Percentiles rank a stretch among this genome's conserved stretches.
Conservation (phyloP, 2,329 filamentous ascomycete species). For the Aspergillus sp. region DNA sequence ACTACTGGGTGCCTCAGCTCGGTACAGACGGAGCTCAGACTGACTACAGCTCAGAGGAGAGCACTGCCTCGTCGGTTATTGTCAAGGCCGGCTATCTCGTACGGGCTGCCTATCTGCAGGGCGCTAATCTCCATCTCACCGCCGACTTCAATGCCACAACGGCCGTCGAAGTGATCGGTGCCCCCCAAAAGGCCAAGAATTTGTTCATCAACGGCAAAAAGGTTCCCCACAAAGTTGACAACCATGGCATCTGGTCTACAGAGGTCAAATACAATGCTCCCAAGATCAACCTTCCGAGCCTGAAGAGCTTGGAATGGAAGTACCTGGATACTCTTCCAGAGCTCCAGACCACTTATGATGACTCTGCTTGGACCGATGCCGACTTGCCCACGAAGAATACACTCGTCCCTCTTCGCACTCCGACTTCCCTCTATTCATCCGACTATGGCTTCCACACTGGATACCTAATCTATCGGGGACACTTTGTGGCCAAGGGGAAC, state of each 20-base stretch:
- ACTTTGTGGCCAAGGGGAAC: conserved; percentile 63
- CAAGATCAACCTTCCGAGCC: conserved; percentile 54
- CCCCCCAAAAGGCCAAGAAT: conserved; percentile 52
- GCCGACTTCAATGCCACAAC: conserved; percentile 73
- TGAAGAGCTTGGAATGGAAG: conserved; percentile 64
- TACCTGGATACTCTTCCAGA: conserved; percentile 71
- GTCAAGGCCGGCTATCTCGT: conserved; percentile 46
- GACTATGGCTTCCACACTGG: conserved; percentile 76
- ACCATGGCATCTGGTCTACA: conserved; percentile 51
- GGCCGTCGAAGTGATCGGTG: conserved; percentile 66
- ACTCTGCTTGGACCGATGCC: conserved; percentile 65
- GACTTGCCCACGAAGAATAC: conserved; percentile 63
- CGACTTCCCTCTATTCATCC: conserved; percentile 64
- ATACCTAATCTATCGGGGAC: conserved; percentile 66
- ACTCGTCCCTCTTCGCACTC: conserved; percentile 56
- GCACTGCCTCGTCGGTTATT: conserved; percentile 36
- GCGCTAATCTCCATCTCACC: conserved; percentile 58
- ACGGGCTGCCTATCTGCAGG: conserved; percentile 52
- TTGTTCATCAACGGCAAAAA: conserved; percentile 62
- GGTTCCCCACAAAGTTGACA: conserved; percentile 40
- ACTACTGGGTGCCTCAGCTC: conserved; percentile 46
- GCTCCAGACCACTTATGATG: conserved; percentile 62
- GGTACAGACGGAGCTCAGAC: conserved; percentile 23
- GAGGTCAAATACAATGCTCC: conserved; percentile 53
- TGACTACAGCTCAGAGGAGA: conserved; percentile 31